These are phyloP conservation scores for Geranium brycei DNA, from an alignment of 345 rosid genomes.

Conservation along the genomic window DNA sequence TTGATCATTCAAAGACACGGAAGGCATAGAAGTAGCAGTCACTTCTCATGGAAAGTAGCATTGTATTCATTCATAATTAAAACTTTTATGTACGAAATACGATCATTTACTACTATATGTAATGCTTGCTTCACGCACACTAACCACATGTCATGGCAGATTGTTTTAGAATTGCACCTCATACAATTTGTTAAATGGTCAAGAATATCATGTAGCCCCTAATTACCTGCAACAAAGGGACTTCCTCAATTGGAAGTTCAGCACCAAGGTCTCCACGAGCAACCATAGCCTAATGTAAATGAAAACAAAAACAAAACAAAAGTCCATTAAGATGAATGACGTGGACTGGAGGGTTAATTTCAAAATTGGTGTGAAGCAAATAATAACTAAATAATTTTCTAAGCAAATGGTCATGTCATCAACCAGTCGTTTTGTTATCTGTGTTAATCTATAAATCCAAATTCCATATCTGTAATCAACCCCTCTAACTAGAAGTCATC, in stretches of 20 bases:
- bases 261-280: slow-evolving; percentile 99
- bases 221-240: slow-evolving; percentile 82
- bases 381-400: too few species aligned
- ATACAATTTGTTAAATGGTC: neutral
- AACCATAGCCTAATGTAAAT: slow-evolving; percentile 68
- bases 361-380: neutral
- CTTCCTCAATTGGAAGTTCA: slow-evolving; percentile 97
- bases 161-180: slow-evolving; percentile 1
- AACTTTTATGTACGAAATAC: too few species aligned
- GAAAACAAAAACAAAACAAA: slow-evolving; percentile 3
- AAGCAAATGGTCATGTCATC: too few species aligned
- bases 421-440: too few species aligned
- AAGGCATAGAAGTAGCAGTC: neutral
- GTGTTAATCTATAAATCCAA: too few species aligned
- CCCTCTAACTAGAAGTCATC: too few species aligned
- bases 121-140: too few species aligned
- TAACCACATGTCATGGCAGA: neutral
- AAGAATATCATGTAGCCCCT: neutral
- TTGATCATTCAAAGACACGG: too few species aligned
- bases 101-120: too few species aligned
- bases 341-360: neutral
- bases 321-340: slow-evolving; percentile 1
- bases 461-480: too few species aligned
- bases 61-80: too few species aligned
- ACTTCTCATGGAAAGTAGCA: neutral